Percentiles rank a stretch among this genome's conserved stretches.
Evolutionary conservation across 2,329 filamentous ascomycete genomes (phyloP).

Genomic region (Dactylellina leptospora): DNA sequence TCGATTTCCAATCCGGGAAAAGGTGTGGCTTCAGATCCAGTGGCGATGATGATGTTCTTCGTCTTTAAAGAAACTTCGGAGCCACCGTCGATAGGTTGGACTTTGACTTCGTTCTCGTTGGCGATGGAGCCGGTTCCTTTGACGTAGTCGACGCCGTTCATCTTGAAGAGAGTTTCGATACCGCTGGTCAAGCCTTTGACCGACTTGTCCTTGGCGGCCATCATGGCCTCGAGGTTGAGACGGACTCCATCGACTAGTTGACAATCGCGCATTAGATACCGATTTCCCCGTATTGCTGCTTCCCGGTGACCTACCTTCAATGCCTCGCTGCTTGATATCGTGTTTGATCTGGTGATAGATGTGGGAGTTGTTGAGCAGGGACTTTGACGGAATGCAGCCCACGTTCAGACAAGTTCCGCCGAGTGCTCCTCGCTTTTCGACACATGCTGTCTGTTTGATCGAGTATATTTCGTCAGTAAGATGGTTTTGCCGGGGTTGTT

Average conservation of each 20-base stretch:
- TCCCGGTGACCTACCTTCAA: constrained; percentile 67
- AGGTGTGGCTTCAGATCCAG: constrained; percentile 91
- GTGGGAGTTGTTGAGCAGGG: constrained; percentile 98
- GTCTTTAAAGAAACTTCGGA: constrained; percentile 79
- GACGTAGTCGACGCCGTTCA: constrained; percentile 98
- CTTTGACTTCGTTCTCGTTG: constrained; percentile 89
- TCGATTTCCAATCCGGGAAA: constrained; percentile 96
- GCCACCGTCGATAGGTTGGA: constrained; percentile 88
- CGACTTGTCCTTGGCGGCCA: constrained; percentile 97
- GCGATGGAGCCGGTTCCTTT: constrained; percentile 89
- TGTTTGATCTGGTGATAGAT: constrained; percentile 97
- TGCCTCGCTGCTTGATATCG: constrained; percentile 95
- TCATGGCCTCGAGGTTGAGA: constrained; percentile 92
- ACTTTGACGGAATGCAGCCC: constrained; percentile 99
- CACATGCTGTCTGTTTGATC: constrained; percentile 84
- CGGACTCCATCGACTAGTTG: constrained; percentile 83
- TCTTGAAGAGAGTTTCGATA: constrained; percentile 98
- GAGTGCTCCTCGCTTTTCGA: constrained; percentile 95
- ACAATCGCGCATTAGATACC: background rate
- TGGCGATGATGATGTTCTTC: constrained; percentile 99
- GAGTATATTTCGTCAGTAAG: background rate
- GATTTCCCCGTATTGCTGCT: background rate
- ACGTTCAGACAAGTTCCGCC: constrained; percentile 99
- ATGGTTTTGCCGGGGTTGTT: too few relatives aligned
- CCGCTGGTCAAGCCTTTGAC: constrained; percentile 91